phyloP scores from a whole-genome alignment of 345 rosid species.

The Abelmoschus esculentus region DNA sequence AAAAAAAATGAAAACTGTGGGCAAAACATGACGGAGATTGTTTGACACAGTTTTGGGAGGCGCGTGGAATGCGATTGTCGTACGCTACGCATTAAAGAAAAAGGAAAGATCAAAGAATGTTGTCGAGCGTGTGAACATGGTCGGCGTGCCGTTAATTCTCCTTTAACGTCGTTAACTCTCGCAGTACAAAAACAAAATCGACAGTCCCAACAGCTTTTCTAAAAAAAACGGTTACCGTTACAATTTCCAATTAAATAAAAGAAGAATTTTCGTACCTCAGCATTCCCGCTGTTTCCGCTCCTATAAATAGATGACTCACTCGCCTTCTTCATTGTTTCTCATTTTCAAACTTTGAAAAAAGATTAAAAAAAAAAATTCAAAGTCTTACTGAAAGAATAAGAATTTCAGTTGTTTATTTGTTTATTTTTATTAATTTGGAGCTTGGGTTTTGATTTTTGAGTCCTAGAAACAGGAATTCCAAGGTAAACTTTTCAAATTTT shows the following conservation, averaged over 20 bases:
- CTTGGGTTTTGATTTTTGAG: background rate
- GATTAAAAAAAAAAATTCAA: background rate
- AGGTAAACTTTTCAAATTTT: background rate
- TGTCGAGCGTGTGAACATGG: constrained; percentile 14
- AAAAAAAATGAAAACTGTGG: background rate
- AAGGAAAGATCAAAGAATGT: constrained; percentile 13
- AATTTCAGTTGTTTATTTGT: background rate
- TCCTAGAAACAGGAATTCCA: background rate
- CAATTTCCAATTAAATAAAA: background rate
- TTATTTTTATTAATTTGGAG: background rate
- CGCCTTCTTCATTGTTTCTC: background rate
- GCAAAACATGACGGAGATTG: constrained; percentile 1
- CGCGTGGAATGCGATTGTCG: background rate
- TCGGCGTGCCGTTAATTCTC: constrained; percentile 6
- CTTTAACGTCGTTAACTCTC: constrained; percentile 8
- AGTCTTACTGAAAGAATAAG: background rate
- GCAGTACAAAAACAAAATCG: background rate
- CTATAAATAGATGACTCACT: background rate
- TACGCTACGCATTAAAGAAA: background rate
- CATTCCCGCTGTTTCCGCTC: background rate
- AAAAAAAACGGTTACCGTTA: constrained; percentile 4
- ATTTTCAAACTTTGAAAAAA: constrained; percentile 5
- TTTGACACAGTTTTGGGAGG: background rate
- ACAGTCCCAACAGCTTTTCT: background rate
- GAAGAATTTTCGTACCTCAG: too few relatives aligned